Base-by-base conservation (phyloP, 495 filamentous ascomycete species). In the Tetracladium setigerum region DNA sequence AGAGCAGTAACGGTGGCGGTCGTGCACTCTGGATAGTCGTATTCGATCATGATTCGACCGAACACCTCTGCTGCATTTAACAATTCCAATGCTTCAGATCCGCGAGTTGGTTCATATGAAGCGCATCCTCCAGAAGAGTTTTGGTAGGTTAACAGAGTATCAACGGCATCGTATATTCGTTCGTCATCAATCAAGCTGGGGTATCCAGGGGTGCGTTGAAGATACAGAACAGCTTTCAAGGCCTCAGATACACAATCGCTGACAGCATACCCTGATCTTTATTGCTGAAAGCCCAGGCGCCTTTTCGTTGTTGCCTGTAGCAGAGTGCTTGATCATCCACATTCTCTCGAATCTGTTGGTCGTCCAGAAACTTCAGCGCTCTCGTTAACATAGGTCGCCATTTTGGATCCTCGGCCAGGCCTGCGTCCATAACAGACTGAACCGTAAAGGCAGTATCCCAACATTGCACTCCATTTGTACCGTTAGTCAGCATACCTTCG, bases 51-150 rank as follows among this genome's bases (percentile, higher is more conserved):
- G 62, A 98, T 97, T 11, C 82, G 77, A 13, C 90, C 94, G 59
- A 98, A 98, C 0, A 98, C 91, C 60, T 97, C 94, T 13, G 92
- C 94, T 2, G 89, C 91, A 59, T 98, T 98, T 4, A 98, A 72
- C 56, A 78, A 72, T 58, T 98, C 92, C 31, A 97, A 57, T 62
- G 77, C 78, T 41, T 83, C 69, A 1, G 86, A 83, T 1, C 81
- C 91, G 4, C 92, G 81, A 2, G 77, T 82, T 1, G 81, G 79
- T 53, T 98, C 92, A 55, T 97, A 98, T 16, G 87, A 89, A 2
- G 87, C 84, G 62, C 90, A 95, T 22, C 87, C 91, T 44, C 92
- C 94, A 17, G 83, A 83, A 2, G 77, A 62, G 57, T 96, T 96
- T 61, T 97, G 92, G 76, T 95, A 90, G 9, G 89, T 86, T 3